Evolutionary conservation across 192 early-diverging fungal species (phyloP).

Genomic region (Helicostylum pulchrum): DNA sequence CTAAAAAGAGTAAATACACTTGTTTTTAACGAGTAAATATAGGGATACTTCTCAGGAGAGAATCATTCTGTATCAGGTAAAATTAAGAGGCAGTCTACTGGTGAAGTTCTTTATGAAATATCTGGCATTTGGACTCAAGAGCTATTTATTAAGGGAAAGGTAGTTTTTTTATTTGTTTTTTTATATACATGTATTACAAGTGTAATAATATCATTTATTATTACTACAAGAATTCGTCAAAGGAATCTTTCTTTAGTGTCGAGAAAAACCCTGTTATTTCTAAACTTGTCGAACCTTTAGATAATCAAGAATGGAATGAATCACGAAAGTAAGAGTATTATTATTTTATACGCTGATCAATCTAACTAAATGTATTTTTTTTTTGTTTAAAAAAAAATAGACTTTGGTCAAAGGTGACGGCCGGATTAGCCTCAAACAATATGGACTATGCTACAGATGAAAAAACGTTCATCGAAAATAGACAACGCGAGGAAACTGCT

Average conservation of each 20-base stretch:
- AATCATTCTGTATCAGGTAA: constrained; percentile 83
- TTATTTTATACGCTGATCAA: background rate
- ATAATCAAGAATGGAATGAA: constrained; percentile 16
- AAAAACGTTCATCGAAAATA: constrained; percentile 71
- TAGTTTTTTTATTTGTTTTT: background rate
- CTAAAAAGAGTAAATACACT: background rate
- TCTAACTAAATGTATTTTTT: background rate
- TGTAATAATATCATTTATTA: background rate
- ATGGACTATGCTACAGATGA: constrained; percentile 66
- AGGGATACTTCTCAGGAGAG: constrained; percentile 73
- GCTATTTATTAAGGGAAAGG: constrained; percentile 53
- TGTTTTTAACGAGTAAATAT: background rate
- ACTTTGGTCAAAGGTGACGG: constrained; percentile 75
- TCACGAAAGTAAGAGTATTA: constrained; percentile 11
- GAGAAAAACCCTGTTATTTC: background rate
- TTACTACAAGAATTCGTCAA: background rate
- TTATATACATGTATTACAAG: background rate
- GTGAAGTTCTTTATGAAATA: constrained; percentile 75
- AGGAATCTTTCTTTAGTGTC: constrained; percentile 5
- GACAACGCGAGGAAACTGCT: constrained; percentile 60
- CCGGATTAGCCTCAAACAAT: constrained; percentile 59
- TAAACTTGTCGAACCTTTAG: constrained; percentile 5
- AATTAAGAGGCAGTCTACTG: constrained; percentile 74
- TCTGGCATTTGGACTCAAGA: constrained; percentile 85
- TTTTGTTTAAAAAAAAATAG: no score